Conservation (phyloP, 1,284 basidiomycete species). For the Microbotryomycetes sp. region DNA sequence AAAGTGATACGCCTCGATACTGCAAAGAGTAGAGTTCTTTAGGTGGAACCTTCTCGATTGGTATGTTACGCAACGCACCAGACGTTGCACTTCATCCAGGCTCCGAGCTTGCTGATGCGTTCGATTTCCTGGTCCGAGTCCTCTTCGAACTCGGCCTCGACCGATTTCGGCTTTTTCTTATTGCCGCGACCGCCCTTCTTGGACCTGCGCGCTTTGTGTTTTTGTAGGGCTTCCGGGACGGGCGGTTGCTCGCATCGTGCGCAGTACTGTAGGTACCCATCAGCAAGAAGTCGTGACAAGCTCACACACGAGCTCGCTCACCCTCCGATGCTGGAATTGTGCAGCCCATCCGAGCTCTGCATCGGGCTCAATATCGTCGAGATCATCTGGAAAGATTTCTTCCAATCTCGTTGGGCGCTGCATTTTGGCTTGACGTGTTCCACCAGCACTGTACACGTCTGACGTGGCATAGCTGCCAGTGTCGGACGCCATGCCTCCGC, state of each 20-base stretch:
- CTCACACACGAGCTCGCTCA: not conserved
- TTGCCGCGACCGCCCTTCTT: not conserved
- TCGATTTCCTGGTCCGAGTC: constrained; percentile 10
- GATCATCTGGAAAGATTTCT: not conserved
- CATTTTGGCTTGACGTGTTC: not conserved
- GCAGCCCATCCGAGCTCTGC: not conserved
- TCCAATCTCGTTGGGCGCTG: not conserved
- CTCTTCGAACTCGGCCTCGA: constrained; percentile 1
- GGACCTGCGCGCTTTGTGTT: not conserved
- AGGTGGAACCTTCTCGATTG: not conserved
- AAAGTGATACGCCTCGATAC: constrained; percentile 22
- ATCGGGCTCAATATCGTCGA: not conserved
- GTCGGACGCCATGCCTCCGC: not conserved
- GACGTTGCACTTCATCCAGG: constrained; percentile 27
- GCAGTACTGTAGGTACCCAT: constrained; percentile 1
- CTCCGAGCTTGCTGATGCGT: constrained; percentile 10
- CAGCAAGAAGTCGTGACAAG: not conserved
- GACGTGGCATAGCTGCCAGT: not conserved
- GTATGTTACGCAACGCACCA: constrained; percentile 4
- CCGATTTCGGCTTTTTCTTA: not conserved
- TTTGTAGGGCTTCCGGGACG: not conserved
- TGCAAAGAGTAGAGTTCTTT: not conserved
- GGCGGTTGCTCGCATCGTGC: constrained; percentile 11
- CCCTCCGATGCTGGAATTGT: not conserved
- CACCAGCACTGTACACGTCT: not conserved